These are phyloP conservation scores for Diaporthe amygdali DNA, from an alignment of 2,329 filamentous ascomycete species.

Conservation along the genomic window DNA sequence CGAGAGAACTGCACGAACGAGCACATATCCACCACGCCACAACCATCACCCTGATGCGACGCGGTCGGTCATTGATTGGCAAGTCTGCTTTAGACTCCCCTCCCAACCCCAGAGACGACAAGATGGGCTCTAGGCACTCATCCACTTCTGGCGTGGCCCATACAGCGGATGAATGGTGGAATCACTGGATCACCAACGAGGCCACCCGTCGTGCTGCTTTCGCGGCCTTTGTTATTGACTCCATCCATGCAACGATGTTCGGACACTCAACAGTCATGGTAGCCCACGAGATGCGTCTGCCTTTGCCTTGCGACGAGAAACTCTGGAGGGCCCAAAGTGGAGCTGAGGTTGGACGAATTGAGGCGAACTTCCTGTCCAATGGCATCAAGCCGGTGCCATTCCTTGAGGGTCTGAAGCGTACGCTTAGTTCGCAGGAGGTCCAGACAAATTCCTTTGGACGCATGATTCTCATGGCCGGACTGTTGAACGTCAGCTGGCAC, in stretches of 20 bases:
- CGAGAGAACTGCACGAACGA: conserved; percentile 86
- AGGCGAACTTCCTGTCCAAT: conserved; percentile 79
- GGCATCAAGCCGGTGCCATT: conserved; percentile 87
- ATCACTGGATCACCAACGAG: conserved; percentile 93
- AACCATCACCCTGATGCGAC: conserved; percentile 91
- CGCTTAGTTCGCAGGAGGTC: conserved; percentile 83
- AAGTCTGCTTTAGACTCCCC: conserved; percentile 85
- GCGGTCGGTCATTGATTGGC: conserved; percentile 89
- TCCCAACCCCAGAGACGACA: conserved; percentile 71
- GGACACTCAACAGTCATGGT: conserved; percentile 97
- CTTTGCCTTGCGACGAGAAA: conserved; percentile 89
- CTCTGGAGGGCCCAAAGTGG: conserved; percentile 91
- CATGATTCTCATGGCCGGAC: conserved; percentile 90
- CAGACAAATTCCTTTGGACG: conserved; percentile 93
- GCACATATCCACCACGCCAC: conserved; percentile 97
- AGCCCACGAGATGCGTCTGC: conserved; percentile 90
- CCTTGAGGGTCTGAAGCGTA: conserved; percentile 88
- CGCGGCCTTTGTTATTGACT: conserved; percentile 93
- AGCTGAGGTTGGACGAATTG: conserved; percentile 82
- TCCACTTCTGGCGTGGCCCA: conserved; percentile 67
- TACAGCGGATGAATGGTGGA: conserved; percentile 90
- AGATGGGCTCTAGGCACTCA: conserved; percentile 62
- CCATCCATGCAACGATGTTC: conserved; percentile 97
- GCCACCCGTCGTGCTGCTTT: conserved; percentile 89
- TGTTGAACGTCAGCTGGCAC: conserved; percentile 94